phyloP scores from a whole-genome alignment of 495 filamentous ascomycete species.

The Penicillium waksmanii region DNA sequence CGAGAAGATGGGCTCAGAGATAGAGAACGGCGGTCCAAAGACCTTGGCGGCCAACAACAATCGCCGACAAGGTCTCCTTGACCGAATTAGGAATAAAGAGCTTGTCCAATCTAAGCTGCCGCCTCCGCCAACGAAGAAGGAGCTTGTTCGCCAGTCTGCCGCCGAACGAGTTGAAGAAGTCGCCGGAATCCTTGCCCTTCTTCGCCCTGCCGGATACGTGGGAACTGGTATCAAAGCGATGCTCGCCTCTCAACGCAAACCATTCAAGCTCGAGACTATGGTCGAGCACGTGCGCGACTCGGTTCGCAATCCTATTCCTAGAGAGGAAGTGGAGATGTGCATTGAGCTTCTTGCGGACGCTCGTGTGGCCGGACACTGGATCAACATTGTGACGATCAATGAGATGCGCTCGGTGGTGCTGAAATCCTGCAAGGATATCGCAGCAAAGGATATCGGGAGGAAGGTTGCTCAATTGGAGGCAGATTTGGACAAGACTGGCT shows the following conservation, averaged over 20 bases:
- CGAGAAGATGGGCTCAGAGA: constrained; percentile 35
- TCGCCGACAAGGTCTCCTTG: constrained; percentile 45
- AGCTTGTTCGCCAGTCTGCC: constrained; percentile 42
- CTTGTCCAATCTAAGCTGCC: constrained; percentile 48
- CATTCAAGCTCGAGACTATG: constrained; percentile 44
- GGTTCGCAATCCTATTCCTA: constrained; percentile 42
- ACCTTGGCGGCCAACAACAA: constrained; percentile 35
- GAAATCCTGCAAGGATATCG: constrained; percentile 47
- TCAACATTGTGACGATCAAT: constrained; percentile 47
- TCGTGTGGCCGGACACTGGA: constrained; percentile 49
- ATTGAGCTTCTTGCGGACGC: constrained; percentile 47
- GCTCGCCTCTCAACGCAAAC: constrained; percentile 42
- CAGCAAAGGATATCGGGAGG: constrained; percentile 41
- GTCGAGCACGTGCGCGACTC: constrained; percentile 47
- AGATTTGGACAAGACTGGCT: constrained; percentile 32
- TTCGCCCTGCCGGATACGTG: constrained; percentile 42
- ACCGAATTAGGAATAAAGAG: constrained; percentile 51
- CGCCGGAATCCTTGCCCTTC: constrained; percentile 39
- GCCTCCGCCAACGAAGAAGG: constrained; percentile 47
- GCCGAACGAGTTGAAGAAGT: constrained; percentile 48
- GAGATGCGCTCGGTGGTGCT: constrained; percentile 47
- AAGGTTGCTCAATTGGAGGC: constrained; percentile 42
- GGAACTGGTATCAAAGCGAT: constrained; percentile 40
- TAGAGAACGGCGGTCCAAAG: constrained; percentile 21
- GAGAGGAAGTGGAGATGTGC: constrained; percentile 45